These are phyloP conservation scores for Sarocladium strictum DNA, from an alignment of 2,329 filamentous ascomycete species.

Conservation along the genomic window DNA sequence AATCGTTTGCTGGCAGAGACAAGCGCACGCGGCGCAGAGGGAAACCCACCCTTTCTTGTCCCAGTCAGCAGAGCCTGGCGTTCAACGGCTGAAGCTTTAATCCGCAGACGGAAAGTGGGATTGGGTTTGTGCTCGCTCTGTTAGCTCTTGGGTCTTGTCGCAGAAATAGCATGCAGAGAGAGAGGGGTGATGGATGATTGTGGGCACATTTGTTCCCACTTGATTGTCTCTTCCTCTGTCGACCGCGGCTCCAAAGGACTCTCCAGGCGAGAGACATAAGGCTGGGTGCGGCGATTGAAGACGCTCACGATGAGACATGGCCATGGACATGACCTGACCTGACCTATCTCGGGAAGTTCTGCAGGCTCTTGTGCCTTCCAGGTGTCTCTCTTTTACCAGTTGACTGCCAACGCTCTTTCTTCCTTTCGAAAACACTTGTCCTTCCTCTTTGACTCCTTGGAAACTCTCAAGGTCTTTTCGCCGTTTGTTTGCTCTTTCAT, in stretches of 20 bases:
- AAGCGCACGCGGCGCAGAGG: conserved; percentile 4
- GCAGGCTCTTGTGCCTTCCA: conserved; percentile 2
- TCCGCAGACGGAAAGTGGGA: neutral
- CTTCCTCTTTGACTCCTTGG: neutral
- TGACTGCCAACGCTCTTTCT: neutral
- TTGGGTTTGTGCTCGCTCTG: neutral
- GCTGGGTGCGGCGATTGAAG: neutral
- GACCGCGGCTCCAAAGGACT: neutral
- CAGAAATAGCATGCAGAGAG: neutral
- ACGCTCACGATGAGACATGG: conserved; percentile 7
- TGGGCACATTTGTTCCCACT: neutral
- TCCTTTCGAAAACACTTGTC: neutral
- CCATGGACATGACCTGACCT: neutral
- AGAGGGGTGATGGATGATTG: neutral
- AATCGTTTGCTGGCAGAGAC: conserved; percentile 7
- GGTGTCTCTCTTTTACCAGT: neutral
- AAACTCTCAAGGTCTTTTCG: neutral
- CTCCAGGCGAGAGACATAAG: neutral
- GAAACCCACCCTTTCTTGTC: neutral
- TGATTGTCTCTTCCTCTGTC: neutral
- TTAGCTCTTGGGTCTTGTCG: neutral
- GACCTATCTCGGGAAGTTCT: neutral
- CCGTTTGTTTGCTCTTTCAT: conserved; percentile 5
- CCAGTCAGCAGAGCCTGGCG: neutral
- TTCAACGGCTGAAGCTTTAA: too few species aligned